A percentile compares a stretch with the other conserved stretches of the same genome.
These are phyloP conservation scores for Microascus cirrosus DNA, from an alignment of 2,329 filamentous ascomycete species.

Conservation along the genomic window DNA sequence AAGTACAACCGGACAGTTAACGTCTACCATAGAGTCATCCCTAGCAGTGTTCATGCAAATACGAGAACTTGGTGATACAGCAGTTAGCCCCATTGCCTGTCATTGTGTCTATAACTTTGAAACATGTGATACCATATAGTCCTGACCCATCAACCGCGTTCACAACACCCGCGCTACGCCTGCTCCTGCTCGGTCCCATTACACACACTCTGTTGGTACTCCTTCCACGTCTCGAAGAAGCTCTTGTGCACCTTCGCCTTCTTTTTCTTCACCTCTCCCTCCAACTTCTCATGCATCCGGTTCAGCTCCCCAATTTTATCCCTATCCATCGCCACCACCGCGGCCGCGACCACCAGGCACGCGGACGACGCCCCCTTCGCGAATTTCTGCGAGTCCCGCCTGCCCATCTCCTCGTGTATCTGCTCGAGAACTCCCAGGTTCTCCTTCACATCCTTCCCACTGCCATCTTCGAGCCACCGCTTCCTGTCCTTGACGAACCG, in stretches of 20 bases:
- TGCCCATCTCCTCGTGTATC: constrained; percentile 57
- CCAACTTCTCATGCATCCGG: constrained; percentile 42
- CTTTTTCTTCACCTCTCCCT: constrained; percentile 39
- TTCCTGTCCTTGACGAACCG: constrained; percentile 45
- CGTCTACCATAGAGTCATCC: not conserved
- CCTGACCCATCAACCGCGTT: not conserved
- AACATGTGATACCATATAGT: not conserved
- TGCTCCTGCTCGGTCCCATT: constrained; percentile 20
- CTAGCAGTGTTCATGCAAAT: not conserved
- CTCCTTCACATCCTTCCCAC: constrained; percentile 19
- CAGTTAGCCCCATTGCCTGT: not conserved
- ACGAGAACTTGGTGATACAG: not conserved
- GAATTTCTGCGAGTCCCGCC: constrained; percentile 58
- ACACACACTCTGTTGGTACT: constrained; percentile 18
- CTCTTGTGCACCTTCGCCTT: constrained; percentile 39
- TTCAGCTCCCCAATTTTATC: constrained; percentile 46
- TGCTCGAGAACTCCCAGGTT: constrained; percentile 48
- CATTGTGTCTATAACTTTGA: not conserved
- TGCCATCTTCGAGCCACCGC: constrained; percentile 22
- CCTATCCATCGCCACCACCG: constrained; percentile 44
- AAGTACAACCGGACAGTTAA: not conserved
- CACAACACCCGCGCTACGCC: not conserved
- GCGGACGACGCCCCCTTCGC: constrained; percentile 63
- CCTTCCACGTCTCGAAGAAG: constrained; percentile 66
- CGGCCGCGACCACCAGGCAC: constrained; percentile 54